These are phyloP conservation scores for Punica granatum DNA, from an alignment of 345 rosid species.

Conservation along the genomic window DNA sequence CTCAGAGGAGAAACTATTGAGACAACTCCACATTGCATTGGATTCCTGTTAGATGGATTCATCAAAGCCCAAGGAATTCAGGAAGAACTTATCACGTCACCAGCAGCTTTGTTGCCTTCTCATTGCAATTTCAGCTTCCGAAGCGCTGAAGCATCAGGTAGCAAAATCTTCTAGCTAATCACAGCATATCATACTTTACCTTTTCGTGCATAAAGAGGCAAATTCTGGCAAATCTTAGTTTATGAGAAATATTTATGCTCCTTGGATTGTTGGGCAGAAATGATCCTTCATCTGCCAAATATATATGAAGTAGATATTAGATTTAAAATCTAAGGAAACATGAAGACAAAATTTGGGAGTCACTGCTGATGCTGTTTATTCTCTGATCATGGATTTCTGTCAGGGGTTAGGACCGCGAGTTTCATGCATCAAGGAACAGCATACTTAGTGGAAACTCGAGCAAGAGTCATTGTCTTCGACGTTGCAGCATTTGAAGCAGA, in stretches of 20 bases:
- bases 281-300: no score
- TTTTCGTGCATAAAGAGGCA: not conserved
- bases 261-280: no score
- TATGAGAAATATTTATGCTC: no score
- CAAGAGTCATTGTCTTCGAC: constrained; percentile 64
- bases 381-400: not conserved
- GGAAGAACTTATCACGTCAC: constrained; percentile 55
- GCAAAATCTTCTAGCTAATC: constrained; percentile 6
- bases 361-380: not conserved
- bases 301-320: no score
- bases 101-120: constrained; percentile 49
- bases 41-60: constrained; percentile 76
- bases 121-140: constrained; percentile 45
- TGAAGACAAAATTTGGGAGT: not conserved
- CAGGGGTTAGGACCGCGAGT: constrained; percentile 16
- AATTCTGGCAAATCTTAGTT: not conserved
- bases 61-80: constrained; percentile 45
- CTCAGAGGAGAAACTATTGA: constrained; percentile 67
- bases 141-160: constrained; percentile 52
- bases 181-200: not conserved
- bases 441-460: constrained; percentile 69
- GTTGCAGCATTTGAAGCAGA: constrained; percentile 47
- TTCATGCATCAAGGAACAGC: constrained; percentile 45
- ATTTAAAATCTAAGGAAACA: not conserved
- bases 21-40: constrained; percentile 48